phyloP scores from a whole-genome alignment of 257 asterid genomes.

The Solanum ossicruentum region DNA sequence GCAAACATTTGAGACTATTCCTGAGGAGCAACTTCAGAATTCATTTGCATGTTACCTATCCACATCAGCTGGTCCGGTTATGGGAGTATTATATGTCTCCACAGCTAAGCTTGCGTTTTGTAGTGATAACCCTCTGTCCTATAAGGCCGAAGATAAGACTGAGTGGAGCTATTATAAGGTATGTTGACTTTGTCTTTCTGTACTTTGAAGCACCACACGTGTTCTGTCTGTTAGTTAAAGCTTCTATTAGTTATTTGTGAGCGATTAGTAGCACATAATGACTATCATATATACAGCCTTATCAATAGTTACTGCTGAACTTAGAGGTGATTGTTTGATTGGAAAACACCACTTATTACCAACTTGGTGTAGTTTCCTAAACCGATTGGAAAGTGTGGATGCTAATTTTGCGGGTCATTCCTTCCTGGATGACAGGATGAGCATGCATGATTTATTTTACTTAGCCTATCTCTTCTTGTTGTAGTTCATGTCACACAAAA shows the following conservation, averaged over 20 bases:
- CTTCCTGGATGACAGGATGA: background rate
- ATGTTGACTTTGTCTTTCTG: background rate
- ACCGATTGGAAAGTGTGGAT: background rate
- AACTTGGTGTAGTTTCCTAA: background rate
- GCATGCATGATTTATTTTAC: background rate
- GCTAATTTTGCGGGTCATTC: background rate
- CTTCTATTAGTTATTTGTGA: background rate
- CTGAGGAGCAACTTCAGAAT: conserved; percentile 76
- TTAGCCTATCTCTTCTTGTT: background rate
- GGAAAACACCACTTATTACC: background rate
- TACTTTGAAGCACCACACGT: background rate
- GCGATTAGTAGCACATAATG: background rate
- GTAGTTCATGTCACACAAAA: background rate
- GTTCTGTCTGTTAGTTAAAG: background rate
- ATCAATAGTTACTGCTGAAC: background rate
- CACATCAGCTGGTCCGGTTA: conserved; percentile 98
- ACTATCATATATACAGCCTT: background rate
- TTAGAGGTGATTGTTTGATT: background rate
- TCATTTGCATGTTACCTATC: conserved; percentile 89
- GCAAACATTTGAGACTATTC: conserved; percentile 86
- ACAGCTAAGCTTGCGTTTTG: conserved; percentile 83
- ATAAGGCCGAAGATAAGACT: conserved; percentile 58
- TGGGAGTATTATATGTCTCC: conserved; percentile 82
- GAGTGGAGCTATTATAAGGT: conserved; percentile 99
- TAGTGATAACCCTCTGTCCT: conserved; percentile 84